Evolutionary conservation across 306 rosid species (phyloP).

Genomic region (Begonia masoniana): DNA sequence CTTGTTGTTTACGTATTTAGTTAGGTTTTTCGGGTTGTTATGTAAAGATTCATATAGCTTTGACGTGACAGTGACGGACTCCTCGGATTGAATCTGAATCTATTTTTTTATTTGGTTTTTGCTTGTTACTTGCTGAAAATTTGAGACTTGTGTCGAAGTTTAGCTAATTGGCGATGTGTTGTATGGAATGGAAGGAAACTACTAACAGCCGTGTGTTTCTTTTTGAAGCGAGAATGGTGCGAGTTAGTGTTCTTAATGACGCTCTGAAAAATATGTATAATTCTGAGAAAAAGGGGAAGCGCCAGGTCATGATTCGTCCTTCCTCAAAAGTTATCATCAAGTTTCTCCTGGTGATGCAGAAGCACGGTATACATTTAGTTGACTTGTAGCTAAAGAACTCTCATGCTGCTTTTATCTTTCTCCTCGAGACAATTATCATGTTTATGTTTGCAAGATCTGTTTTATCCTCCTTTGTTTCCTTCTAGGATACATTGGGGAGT

Average conservation of each 20-base stretch:
- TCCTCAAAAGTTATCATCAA: slow-evolving; percentile 20
- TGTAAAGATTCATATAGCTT: too few relatives aligned
- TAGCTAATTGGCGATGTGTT: too few relatives aligned
- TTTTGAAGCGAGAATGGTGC: slow-evolving; percentile 14
- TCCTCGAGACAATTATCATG: neutral
- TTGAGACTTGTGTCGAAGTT: too few relatives aligned
- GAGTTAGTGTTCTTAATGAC: slow-evolving; percentile 20
- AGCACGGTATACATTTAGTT: slow-evolving; percentile 23
- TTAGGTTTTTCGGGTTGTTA: too few relatives aligned
- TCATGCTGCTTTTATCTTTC: neutral
- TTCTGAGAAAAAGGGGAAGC: slow-evolving; percentile 21
- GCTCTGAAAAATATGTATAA: slow-evolving; percentile 22
- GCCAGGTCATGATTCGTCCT: slow-evolving; percentile 20
- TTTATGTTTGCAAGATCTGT: neutral
- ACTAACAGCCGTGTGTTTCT: neutral
- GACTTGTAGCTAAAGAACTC: neutral
- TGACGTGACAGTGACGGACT: too few relatives aligned
- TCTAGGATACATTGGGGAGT: slow-evolving; percentile 40
- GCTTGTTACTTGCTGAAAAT: too few relatives aligned
- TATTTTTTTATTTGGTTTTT: too few relatives aligned
- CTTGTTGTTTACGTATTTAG: too few relatives aligned
- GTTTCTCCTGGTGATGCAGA: slow-evolving; percentile 24
- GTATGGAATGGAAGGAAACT: too few relatives aligned
- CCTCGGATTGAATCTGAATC: too few relatives aligned
- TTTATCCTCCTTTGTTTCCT: neutral